Evolutionary conservation across 495 filamentous ascomycete species (phyloP).

Genomic region (Penicillium paxilli): DNA sequence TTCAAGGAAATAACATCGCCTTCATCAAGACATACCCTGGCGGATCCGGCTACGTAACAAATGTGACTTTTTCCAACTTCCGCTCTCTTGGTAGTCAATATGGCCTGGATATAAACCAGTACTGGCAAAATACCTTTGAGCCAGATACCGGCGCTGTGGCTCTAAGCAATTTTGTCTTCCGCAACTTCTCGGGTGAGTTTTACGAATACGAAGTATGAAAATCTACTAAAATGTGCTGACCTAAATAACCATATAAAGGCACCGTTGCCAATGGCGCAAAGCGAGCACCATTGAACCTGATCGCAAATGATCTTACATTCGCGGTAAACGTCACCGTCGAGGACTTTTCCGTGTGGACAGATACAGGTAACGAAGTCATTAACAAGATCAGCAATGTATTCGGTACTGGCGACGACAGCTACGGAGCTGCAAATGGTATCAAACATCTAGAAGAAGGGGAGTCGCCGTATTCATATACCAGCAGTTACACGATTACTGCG

Average conservation of each 20-base stretch:
- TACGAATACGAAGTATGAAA: background rate
- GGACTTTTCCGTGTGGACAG: slow-evolving; percentile 55
- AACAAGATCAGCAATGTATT: slow-evolving; percentile 49
- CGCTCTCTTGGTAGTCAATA: slow-evolving; percentile 43
- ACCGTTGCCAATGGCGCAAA: slow-evolving; percentile 45
- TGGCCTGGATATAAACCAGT: slow-evolving; percentile 51
- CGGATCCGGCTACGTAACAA: slow-evolving; percentile 52
- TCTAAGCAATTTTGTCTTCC: slow-evolving; percentile 42
- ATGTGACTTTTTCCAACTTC: slow-evolving; percentile 54
- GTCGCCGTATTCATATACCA: slow-evolving; percentile 22
- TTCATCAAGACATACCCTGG: slow-evolving; percentile 60
- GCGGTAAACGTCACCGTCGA: slow-evolving; percentile 41
- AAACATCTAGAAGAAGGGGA: slow-evolving; percentile 5
- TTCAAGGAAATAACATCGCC: slow-evolving; percentile 51
- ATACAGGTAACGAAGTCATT: slow-evolving; percentile 35
- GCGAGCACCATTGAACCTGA: slow-evolving; percentile 45
- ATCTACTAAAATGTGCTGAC: background rate
- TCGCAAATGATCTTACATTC: slow-evolving; percentile 36
- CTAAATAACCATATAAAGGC: slow-evolving; percentile 25
- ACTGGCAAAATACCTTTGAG: slow-evolving; percentile 41
- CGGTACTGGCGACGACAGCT: slow-evolving; percentile 39
- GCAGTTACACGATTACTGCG: slow-evolving; percentile 28
- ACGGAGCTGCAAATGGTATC: slow-evolving; percentile 25
- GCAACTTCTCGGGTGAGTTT: slow-evolving; percentile 32
- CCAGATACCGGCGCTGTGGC: slow-evolving; percentile 45